Evolutionary conservation across 1,284 basidiomycete species (phyloP).

Genomic region (Ceratobasidium sp.): DNA sequence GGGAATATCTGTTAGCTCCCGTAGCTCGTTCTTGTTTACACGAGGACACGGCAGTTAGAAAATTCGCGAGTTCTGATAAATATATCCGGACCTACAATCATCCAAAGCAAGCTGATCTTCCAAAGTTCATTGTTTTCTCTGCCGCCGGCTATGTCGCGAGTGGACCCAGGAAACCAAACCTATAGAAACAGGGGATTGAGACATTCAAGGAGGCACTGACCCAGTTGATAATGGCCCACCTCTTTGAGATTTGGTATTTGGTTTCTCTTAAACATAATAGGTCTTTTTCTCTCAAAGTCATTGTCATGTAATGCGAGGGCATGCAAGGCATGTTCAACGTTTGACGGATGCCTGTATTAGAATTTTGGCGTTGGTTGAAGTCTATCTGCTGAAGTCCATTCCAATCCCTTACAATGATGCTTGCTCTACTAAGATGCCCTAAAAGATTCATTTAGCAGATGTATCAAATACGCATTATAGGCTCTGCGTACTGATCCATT

Average conservation of each 20-base stretch:
- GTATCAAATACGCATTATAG: no score
- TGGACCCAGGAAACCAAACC: conserved; percentile 6
- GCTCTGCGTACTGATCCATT: neutral
- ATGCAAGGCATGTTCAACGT: conserved; percentile 9
- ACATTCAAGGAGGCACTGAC: no score
- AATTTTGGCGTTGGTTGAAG: neutral
- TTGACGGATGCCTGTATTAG: no score
- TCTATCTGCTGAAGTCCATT: neutral
- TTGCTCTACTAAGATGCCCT: no score
- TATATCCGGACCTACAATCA: neutral
- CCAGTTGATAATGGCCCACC: no score
- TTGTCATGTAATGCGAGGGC: conserved; percentile 15
- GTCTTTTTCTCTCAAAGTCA: neutral
- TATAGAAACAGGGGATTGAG: neutral
- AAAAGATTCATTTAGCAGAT: neutral
- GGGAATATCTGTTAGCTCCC: neutral
- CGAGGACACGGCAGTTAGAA: neutral
- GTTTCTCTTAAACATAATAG: neutral
- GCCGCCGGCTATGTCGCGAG: neutral
- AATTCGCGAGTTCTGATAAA: neutral
- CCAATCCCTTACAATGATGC: neutral
- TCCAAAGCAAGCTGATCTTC: conserved; percentile 14
- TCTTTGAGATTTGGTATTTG: neutral
- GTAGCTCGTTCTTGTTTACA: neutral
- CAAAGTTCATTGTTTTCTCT: neutral